Conservation (phyloP, 1,284 basidiomycete genomes). For the Ustilago curta region DNA sequence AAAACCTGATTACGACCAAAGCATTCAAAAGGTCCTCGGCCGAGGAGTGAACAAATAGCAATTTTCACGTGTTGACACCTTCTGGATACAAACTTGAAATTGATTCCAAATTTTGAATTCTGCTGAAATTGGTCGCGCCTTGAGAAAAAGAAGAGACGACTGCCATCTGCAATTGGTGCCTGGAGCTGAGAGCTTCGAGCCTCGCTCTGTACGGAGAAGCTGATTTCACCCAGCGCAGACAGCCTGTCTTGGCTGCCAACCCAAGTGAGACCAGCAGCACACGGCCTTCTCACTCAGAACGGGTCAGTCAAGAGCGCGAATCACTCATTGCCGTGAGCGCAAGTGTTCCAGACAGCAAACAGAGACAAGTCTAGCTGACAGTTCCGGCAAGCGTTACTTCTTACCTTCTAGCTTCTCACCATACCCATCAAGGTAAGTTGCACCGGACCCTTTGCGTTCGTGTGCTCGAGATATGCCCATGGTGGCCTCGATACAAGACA, state of each 20-base stretch:
- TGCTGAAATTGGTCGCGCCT: not conserved
- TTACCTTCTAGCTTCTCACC: constrained; percentile 33
- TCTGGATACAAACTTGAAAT: not conserved
- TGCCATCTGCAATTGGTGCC: not conserved
- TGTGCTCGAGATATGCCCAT: constrained; percentile 44
- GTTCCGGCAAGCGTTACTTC: constrained; percentile 11
- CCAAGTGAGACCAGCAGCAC: not conserved
- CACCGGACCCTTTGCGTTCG: constrained; percentile 42
- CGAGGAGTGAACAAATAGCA: not conserved
- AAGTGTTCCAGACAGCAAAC: no score
- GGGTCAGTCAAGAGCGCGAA: not conserved
- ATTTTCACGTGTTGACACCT: not conserved
- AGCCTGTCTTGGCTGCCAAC: not conserved
- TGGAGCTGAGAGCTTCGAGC: no score
- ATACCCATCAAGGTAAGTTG: constrained; percentile 56
- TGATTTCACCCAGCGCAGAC: no score
- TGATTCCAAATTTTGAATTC: not conserved
- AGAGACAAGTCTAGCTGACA: constrained; percentile 25
- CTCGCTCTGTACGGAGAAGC: no score
- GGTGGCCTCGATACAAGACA: constrained; percentile 47
- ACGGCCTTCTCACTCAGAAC: not conserved
- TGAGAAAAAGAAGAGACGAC: not conserved
- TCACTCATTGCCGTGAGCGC: constrained; percentile 2
- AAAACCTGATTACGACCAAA: not conserved
- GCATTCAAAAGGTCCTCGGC: not conserved